Base-by-base conservation (phyloP, 768 basidiomycete species). In the Leucocoprinus sp. region DNA sequence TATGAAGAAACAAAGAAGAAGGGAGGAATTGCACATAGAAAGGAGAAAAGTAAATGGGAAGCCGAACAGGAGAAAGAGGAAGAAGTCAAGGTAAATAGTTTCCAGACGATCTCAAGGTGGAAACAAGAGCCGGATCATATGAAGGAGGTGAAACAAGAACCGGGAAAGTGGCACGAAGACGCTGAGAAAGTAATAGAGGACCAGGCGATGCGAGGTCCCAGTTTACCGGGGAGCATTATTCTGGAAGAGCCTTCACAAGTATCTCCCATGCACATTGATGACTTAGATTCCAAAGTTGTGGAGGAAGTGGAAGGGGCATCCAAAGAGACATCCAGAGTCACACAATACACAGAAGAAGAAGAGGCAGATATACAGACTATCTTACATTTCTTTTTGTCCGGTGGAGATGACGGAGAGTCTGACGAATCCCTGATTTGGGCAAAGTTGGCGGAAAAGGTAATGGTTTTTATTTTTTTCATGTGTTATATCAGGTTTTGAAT, bases 341-440 rank as follows among this genome's bases (percentile, higher is more conserved):
- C n/a, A n/a, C 14, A 18, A 17, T 36, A 26, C 9, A 48, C 31
- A 8, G 39, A 31, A 22, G 22, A 35, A 14, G 46, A 57, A 47
- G 58, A 68, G 48, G 60, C 68, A 39, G 78, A 82, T 56, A 61
- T 82, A n/a, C 63, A 74, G 14, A 55, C 62, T 2, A 66, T 85
- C 28, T 68, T 73, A 5, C 57, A 60, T 8, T 84, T 81, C 53
- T 79, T 84, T 52, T 67, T 62, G 3, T 68, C 70, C 8, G 74
- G 71, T 7, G 67, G 62, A 14, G 62, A 67, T 31, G 71, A 72
- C 8, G 69, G 74, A 3, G 69, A 72, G 1, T 64, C 68, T 6
- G 58, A 62, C 7, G 65, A 65, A 11, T 56, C 60, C 1, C 55
- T 68, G n/a, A 62, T 80, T 26, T 85, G 80, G 77, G 63, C 60